These are phyloP conservation scores for Flaveria trinervia DNA, from an alignment of 129 eudicot genomes.

Conservation along the genomic window DNA sequence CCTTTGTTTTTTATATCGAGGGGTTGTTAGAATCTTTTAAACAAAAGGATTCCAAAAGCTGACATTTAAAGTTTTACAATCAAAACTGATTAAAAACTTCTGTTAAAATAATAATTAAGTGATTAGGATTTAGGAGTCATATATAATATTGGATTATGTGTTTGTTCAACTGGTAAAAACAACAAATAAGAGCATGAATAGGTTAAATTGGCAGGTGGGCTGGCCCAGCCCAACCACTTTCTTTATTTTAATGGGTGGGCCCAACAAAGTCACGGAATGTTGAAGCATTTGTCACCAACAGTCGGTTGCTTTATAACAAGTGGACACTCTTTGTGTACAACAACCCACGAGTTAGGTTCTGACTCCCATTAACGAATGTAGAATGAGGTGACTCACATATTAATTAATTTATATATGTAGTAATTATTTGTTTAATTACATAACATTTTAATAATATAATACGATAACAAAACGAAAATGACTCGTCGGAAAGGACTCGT, in stretches of 20 bases:
- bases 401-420: too few relatives aligned
- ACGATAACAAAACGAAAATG: too few relatives aligned
- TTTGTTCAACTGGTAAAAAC: background rate
- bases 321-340: conserved; percentile 16
- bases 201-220: conserved; percentile 33
- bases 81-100: background rate
- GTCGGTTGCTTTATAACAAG: conserved; percentile 13
- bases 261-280: conserved; percentile 35
- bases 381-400: background rate
- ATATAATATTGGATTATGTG: background rate
- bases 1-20: background rate
- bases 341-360: conserved; percentile 27
- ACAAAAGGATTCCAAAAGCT: conserved; percentile 9
- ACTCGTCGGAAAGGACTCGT: too few relatives aligned
- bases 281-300: conserved; percentile 14
- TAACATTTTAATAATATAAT: too few relatives aligned
- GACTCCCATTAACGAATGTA: background rate
- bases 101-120: background rate
- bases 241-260: conserved; percentile 4
- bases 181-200: conserved; percentile 18
- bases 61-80: conserved; percentile 6
- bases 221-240: conserved; percentile 31
- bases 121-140: conserved; percentile 4
- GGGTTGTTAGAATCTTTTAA: conserved; percentile 11
- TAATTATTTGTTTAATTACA: too few relatives aligned